phyloP scores from a whole-genome alignment of 805 yeast genomes.

The Kazachstania martiniae region DNA sequence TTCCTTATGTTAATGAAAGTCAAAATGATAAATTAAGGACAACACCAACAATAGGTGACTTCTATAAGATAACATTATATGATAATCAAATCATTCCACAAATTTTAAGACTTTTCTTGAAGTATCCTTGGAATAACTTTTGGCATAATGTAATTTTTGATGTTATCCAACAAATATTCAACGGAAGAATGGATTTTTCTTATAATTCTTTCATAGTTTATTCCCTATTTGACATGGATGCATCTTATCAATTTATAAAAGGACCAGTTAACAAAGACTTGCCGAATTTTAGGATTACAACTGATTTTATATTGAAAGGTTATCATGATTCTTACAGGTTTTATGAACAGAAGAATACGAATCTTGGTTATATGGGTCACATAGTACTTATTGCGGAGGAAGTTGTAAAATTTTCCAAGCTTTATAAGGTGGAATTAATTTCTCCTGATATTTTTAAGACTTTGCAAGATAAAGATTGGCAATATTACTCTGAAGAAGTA shows the following conservation, averaged over 20 bases:
- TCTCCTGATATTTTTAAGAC: conserved; percentile 20
- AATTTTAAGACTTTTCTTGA: conserved; percentile 61
- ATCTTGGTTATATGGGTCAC: conserved; percentile 94
- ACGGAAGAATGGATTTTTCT: conserved; percentile 74
- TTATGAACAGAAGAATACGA: conserved; percentile 47
- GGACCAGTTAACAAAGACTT: neutral
- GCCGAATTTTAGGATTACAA: conserved; percentile 38
- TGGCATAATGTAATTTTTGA: conserved; percentile 95
- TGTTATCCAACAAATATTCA: conserved; percentile 83
- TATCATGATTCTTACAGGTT: conserved; percentile 47
- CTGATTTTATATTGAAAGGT: conserved; percentile 48
- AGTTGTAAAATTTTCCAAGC: conserved; percentile 66
- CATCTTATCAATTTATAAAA: conserved; percentile 4
- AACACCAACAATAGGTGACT: conserved; percentile 74
- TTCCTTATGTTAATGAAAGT: conserved; percentile 27
- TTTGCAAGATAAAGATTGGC: conserved; percentile 19
- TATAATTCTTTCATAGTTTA: conserved; percentile 63
- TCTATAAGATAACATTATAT: conserved; percentile 65
- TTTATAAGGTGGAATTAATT: conserved; percentile 27
- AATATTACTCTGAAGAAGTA: conserved; percentile 20
- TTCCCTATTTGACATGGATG: conserved; percentile 15
- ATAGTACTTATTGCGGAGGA: conserved; percentile 87
- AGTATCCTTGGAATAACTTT: conserved; percentile 92
- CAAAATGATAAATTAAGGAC: conserved; percentile 34
- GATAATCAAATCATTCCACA: conserved; percentile 60